These are phyloP conservation scores for Metarhizium humberi DNA, from an alignment of 2,329 filamentous ascomycete species.

Conservation along the genomic window DNA sequence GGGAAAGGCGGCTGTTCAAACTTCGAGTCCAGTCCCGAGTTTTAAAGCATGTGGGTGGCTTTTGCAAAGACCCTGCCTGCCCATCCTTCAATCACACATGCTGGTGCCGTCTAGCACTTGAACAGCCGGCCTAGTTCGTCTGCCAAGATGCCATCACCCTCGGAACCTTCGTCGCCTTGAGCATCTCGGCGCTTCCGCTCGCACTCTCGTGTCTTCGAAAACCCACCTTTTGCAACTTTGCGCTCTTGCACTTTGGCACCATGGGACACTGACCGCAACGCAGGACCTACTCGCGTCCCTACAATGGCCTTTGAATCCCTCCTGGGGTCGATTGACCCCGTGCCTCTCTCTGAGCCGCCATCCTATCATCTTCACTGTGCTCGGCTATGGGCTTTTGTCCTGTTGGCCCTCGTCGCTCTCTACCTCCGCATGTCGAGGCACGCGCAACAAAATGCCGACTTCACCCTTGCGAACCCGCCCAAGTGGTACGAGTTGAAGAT, in stretches of 20 bases:
- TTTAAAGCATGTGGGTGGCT: too few species aligned
- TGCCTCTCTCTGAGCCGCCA: too few species aligned
- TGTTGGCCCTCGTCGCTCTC: conserved; percentile 33
- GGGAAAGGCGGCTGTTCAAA: too few species aligned
- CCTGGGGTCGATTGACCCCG: not conserved
- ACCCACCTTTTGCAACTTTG: not conserved
- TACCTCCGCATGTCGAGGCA: not conserved
- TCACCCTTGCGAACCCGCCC: conserved; percentile 4
- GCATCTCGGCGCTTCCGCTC: not conserved
- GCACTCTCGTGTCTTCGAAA: not conserved
- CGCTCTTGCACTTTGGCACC: not conserved
- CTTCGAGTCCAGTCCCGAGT: too few species aligned
- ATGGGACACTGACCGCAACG: not conserved
- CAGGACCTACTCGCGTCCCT: not conserved
- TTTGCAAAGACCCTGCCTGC: too few species aligned
- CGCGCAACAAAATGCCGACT: not conserved
- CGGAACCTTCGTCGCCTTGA: not conserved
- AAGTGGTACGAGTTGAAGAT: conserved; percentile 7
- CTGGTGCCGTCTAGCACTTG: too few species aligned
- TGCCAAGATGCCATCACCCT: not conserved
- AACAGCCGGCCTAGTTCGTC: not conserved
- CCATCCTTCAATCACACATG: too few species aligned
- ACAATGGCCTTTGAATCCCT: not conserved
- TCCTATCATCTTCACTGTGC: conserved; percentile 7
- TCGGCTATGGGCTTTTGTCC: conserved; percentile 36